Base-by-base conservation (phyloP, 108 stramenopile genomes). In the Tribonema minus region DNA sequence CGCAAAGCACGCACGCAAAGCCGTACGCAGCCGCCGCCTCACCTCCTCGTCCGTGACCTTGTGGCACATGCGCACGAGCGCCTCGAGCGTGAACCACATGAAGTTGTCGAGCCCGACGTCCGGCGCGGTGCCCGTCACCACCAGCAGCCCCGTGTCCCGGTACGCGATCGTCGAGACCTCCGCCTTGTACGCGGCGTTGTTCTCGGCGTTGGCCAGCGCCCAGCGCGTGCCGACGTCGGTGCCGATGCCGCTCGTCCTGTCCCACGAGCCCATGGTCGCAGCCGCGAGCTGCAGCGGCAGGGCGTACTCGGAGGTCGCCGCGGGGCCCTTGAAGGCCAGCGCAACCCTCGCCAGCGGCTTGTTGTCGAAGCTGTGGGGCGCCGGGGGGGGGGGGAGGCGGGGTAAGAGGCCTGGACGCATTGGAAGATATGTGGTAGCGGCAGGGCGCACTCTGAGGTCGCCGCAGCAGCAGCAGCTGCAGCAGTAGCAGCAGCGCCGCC, bases 261-360 rank as follows among this genome's bases (percentile, higher is more conserved):
- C 88, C 86, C 90, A 95, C 29, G 90, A 88, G 41, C 98, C 98
- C 46, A 99, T 84, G 71, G 97, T 87, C 61, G 90, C 88, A 78
- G 97, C 95, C 82, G 97, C 89, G 40, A 98, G 75, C 96, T 98
- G 96, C 65, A 98, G 87, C 5, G 96, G 96, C 73, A 97, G 91
- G 46, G 96, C 92, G 81, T 95, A 90, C 73, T 93, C 92, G 6
- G 94, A 95, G 31, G 94, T 94, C 93, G 96, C 96, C 4, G 91
- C 88, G 33, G 95, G 92, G 37, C 91, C 92, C 86, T 96, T 88
- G 86, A 92, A 98, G 35, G 96, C 96, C 27, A 99, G 70, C 9
- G 98, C 96, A 65, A 99, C 86, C 85, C 95, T 93, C 15, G 96
- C 95, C 30, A 61, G 35, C 62, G 90, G 92, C 58, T 92, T 84